phyloP scores from a whole-genome alignment of 805 yeast genomes.

The Aciculoconidium aculeatum region DNA sequence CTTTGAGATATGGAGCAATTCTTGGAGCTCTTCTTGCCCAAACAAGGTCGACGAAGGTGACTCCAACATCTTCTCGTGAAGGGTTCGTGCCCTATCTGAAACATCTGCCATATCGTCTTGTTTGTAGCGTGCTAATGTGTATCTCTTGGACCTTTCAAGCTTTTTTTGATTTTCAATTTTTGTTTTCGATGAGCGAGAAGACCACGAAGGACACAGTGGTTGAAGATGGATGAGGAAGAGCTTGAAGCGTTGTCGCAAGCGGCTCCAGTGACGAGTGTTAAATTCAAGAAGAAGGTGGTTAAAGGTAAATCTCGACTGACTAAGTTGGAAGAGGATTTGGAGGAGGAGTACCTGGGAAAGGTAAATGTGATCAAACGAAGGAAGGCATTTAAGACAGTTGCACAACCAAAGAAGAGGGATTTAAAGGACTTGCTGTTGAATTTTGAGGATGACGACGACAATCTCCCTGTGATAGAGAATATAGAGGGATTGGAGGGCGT shows the following conservation, averaged over 20 bases:
- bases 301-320: constrained; percentile 4
- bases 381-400: neutral
- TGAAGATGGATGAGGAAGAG: constrained; percentile 1
- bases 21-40: constrained; percentile 64
- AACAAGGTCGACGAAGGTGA: constrained; percentile 45
- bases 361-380: neutral
- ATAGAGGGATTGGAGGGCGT: constrained; percentile 2
- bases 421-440: too few relatives aligned
- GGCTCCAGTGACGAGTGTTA: neutral
- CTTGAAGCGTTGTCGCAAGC: too few relatives aligned
- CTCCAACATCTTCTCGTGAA: constrained; percentile 62
- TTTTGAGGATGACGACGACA: constrained; percentile 7
- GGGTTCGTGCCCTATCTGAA: constrained; percentile 44
- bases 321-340: neutral
- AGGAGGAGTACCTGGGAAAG: constrained; percentile 1
- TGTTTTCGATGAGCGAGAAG: neutral
- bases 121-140: neutral
- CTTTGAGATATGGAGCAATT: constrained; percentile 38
- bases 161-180: constrained; percentile 1
- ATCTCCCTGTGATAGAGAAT: constrained; percentile 14
- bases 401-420: too few relatives aligned
- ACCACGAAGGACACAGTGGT: neutral
- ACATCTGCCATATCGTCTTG: constrained; percentile 16
- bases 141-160: neutral
- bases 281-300: constrained; percentile 10